Percentiles rank a stretch among this genome's conserved stretches.
Conservation (phyloP, 2,329 filamentous ascomycete genomes). For the Paracoccidioides brasiliensis region DNA sequence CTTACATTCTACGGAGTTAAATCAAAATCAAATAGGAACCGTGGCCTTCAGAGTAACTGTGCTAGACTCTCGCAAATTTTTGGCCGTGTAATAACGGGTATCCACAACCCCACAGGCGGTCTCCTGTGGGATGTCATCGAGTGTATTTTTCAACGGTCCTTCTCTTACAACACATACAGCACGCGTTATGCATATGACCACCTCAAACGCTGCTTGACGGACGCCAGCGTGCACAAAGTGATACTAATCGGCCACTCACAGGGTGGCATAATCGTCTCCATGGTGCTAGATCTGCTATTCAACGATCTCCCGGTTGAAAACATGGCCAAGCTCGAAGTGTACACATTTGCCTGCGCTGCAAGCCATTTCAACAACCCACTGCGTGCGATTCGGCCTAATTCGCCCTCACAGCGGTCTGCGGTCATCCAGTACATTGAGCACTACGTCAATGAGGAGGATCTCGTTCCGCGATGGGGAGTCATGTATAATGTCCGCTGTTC, state of each 20-base stretch:
- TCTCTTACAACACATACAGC: conserved; percentile 58
- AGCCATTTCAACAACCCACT: conserved; percentile 74
- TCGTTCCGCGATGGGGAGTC: conserved; percentile 62
- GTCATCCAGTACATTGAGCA: conserved; percentile 64
- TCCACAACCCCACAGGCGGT: conserved; percentile 64
- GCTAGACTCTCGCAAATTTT: conserved; percentile 61
- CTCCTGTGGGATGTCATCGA: conserved; percentile 66
- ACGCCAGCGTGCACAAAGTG: conserved; percentile 51
- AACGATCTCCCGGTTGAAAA: conserved; percentile 55
- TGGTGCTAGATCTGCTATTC: conserved; percentile 65
- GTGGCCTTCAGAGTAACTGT: conserved; percentile 59
- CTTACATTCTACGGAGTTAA: neutral
- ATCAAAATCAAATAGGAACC: conserved; percentile 22
- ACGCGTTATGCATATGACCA: conserved; percentile 45
- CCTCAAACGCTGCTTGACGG: conserved; percentile 51
- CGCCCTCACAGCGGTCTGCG: conserved; percentile 15
- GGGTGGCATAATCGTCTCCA: conserved; percentile 58
- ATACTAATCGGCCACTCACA: conserved; percentile 66
- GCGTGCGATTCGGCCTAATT: conserved; percentile 25
- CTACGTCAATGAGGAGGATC: conserved; percentile 61
- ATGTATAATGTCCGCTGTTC: conserved; percentile 49
- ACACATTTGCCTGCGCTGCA: conserved; percentile 64
- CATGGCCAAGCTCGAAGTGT: conserved; percentile 56
- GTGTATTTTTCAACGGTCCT: conserved; percentile 63
- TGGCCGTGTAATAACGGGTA: conserved; percentile 54